Evolutionary conservation across 345 rosid genomes (phyloP).

Genomic region (Acer saccharum): DNA sequence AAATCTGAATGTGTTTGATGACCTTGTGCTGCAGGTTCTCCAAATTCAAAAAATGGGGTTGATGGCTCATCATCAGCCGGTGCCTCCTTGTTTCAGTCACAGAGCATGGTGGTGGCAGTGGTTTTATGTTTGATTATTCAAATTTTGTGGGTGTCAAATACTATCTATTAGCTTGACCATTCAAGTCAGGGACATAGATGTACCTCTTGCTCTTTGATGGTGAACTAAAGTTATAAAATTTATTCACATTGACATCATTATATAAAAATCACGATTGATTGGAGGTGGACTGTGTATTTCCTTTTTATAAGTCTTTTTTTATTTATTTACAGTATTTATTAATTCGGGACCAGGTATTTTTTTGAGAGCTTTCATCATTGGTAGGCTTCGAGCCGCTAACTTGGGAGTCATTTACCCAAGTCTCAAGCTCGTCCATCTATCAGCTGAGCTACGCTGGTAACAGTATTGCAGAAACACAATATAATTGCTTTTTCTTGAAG

Average conservation of each 20-base stretch:
- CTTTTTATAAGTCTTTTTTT: too few species aligned
- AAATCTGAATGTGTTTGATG: background rate
- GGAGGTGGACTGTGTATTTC: background rate
- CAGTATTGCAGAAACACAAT: too few species aligned
- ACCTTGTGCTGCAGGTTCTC: slow-evolving; percentile 21
- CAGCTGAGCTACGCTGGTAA: too few species aligned
- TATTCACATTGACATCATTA: background rate
- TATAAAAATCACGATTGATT: background rate
- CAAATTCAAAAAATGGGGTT: slow-evolving; percentile 14
- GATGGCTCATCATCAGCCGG: slow-evolving; percentile 18
- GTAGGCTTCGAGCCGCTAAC: too few species aligned
- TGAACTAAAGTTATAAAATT: too few species aligned
- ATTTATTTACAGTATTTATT: too few species aligned
- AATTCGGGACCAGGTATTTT: too few species aligned
- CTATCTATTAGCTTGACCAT: background rate
- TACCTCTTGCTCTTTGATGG: background rate
- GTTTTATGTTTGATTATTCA: background rate
- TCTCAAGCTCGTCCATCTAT: too few species aligned
- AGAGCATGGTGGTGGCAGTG: background rate
- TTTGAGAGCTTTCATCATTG: too few species aligned
- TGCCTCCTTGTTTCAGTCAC: background rate
- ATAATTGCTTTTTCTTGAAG: too few species aligned
- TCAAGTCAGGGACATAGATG: background rate
- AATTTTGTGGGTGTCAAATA: slow-evolving; percentile 2
- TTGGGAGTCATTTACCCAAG: too few species aligned